Evolutionary conservation across 1,139 yeast species (phyloP), one percentile per base, ranked within the genome.

Genomic region (Petasospora rhodanensis): DNA sequence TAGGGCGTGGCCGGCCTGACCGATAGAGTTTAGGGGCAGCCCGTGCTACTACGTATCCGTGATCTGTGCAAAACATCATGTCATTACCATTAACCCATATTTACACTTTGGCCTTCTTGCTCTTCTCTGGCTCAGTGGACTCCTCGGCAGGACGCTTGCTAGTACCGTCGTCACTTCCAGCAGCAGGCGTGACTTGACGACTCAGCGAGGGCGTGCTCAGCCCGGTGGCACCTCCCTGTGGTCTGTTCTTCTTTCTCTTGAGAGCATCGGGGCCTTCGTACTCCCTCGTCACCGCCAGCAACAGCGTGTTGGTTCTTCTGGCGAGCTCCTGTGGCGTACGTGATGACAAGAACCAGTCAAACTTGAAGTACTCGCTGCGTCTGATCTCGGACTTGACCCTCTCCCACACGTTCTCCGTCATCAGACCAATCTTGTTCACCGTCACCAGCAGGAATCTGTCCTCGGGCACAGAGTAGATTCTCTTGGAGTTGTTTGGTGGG

Each of bases 401-500:
- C 45, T 89, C 96, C 46, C 73, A 78, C 28, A 91, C 64, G 37
- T 76, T 72, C 24, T 81, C 85, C 20, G 76, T 65, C 48, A 79
- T 75, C 15, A 89, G 62, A 0, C 98, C 98, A 47, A 79, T 72
- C 45, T 82, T 79, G 55, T 84, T 71, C 26, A 86, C 82, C 46
- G 81, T 77, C 22, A 75, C 64, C 35, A 93, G 60, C 32, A 91
- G 64, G 54, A 83, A 91, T 36, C 95, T 71, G 54, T 91, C 98
- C 55, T 91, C 98, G 2, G 76, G 68, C 34, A 83, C 83, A 6
- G 94, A 79, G 55, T 86, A 91, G 6, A 85, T 73, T 49, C 93
- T 66, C 50, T 86, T 82, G 22, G 96, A 86, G 54, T 86, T 87
- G 52, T 86, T 86, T n/a, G 95, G 93, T 0, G 96, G 96, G 49